Conservation (phyloP, 1,284 basidiomycete genomes). For the Naganishia liquefaciens region DNA sequence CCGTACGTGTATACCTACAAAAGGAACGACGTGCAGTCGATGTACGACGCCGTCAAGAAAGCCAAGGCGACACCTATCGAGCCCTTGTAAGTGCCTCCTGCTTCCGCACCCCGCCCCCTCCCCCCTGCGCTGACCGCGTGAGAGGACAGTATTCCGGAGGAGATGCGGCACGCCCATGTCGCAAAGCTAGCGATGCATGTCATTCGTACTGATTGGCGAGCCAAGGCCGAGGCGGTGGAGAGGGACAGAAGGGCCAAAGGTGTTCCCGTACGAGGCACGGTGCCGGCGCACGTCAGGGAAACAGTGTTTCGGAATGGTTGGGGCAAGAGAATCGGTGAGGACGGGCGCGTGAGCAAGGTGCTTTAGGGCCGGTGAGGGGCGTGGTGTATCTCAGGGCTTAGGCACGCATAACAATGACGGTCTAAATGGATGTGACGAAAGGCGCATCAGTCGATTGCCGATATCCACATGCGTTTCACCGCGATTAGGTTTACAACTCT, state of each 20-base stretch:
- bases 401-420: no score
- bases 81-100: background rate
- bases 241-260: background rate
- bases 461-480: no score
- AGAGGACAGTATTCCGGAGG: constrained; percentile 5
- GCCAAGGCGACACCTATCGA: constrained; percentile 13
- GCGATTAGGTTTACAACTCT: no score
- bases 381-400: no score
- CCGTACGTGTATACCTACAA: constrained; percentile 25
- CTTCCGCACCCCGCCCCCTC: background rate
- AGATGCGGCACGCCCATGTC: constrained; percentile 18
- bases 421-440: no score
- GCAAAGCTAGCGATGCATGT: constrained; percentile 1
- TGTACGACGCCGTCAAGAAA: constrained; percentile 13
- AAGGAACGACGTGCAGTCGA: background rate
- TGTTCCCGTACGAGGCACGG: background rate
- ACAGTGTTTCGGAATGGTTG: constrained; percentile 4
- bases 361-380: no score
- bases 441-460: no score
- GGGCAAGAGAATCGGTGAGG: constrained; percentile 9
- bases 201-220: constrained; percentile 6
- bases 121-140: background rate
- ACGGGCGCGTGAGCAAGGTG: background rate
- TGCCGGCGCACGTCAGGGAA: constrained; percentile 8
- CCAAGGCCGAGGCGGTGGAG: background rate